Base-by-base conservation (phyloP, 441 rosid genomes). In the Jatropha multifida region DNA sequence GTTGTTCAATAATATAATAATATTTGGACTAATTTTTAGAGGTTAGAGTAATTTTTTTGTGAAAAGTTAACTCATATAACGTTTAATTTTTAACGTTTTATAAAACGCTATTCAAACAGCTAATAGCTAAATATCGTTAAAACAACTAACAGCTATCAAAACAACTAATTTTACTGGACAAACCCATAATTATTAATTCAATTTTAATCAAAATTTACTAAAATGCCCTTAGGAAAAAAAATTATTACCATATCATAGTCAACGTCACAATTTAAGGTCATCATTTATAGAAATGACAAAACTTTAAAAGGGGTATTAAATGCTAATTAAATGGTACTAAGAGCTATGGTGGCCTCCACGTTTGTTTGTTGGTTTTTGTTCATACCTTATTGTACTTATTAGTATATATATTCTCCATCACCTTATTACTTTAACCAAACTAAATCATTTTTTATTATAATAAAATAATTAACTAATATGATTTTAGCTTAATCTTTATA, bases 291-390 rank as follows among this genome's bases (percentile, higher is more conserved):
- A 27, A 62, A 32, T 14, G 37, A 0, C 17, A 62, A 13, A 27
- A 37, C 20, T 3, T 41, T n/a, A 4, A 44, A 66, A 44, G 0
- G 10, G 32, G 8, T 2, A 2, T 65, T 44, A 12, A 65, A 41
- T 65, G 37, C 2, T 66, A 20, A 42, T 42, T 44, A 66, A 15
- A 18, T 56, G 27, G 10, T 17, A 40, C 2, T 27, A 61, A 27
- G 3, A 7, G 15, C 27, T 40, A 5, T 41, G n/a, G 54, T 71
- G 74, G 56, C 74, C 56, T 58, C 9, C 74, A 71, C 26, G 66
- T 71, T 71, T 42, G 41, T 23, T 18, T 38, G 66, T 71, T 71
- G 23, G 26, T 23, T 18, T 38, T 18, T 63, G 11, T 37, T 63
- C 46, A 38, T 63, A 6, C 46, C 44, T 41, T 11, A 65, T 4